phyloP scores from a whole-genome alignment of 1,139 yeast species.

The Pichia sp. region DNA sequence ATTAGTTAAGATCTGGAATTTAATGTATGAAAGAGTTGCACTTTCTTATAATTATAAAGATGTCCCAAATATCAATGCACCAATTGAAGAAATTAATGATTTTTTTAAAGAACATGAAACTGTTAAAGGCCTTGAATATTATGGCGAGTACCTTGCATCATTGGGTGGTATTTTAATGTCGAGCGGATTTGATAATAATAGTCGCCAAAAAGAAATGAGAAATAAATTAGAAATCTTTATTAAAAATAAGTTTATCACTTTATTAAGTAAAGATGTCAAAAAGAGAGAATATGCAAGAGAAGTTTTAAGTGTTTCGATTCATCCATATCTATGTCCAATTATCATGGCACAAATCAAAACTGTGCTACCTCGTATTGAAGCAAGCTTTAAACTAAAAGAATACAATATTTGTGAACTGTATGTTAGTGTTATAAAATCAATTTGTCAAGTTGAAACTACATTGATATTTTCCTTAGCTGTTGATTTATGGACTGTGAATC shows the following conservation, averaged over 20 bases:
- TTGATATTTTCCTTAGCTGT: conserved; percentile 22
- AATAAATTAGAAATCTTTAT: conserved; percentile 22
- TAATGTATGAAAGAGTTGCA: conserved; percentile 39
- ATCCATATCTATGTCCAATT: conserved; percentile 26
- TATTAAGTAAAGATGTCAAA: conserved; percentile 22
- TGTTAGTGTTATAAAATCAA: conserved; percentile 24
- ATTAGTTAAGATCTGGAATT: conserved; percentile 54
- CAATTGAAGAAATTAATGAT: conserved; percentile 21
- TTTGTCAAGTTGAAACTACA: conserved; percentile 22
- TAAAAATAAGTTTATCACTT: conserved; percentile 18
- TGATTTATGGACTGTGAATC: conserved; percentile 23
- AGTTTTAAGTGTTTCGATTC: conserved; percentile 30
- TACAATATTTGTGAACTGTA: conserved; percentile 25
- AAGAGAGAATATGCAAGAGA: conserved; percentile 28
- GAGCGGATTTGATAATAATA: conserved; percentile 21
- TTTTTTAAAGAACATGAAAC: conserved; percentile 24
- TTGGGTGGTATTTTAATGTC: conserved; percentile 29
- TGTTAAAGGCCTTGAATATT: conserved; percentile 18
- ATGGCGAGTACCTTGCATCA: conserved; percentile 29
- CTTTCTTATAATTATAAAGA: conserved; percentile 14
- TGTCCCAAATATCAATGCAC: conserved; percentile 16
- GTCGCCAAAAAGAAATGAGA: conserved; percentile 20
- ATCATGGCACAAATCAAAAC: conserved; percentile 18
- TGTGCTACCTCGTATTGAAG: conserved; percentile 21
- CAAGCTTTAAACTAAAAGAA: conserved; percentile 18